Base-by-base conservation (phyloP, 1,284 basidiomycete species). In the Apiotrichum laibachii region DNA sequence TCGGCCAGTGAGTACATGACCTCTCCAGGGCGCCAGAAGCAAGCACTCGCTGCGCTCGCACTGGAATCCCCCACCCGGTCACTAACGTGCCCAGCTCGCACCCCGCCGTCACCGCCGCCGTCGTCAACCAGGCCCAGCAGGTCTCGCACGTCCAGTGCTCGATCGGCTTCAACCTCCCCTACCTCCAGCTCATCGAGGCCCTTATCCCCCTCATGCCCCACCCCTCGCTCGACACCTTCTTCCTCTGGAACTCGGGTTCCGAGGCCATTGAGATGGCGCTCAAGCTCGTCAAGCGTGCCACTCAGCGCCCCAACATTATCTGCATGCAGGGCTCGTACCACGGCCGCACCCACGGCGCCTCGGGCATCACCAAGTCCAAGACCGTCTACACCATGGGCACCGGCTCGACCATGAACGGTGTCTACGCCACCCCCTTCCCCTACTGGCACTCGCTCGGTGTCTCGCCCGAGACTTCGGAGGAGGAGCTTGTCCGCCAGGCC, bases 391-490 rank as follows among this genome's bases (percentile, higher is more conserved):
- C 86, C 49, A 84, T 87, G 60, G 53, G 55, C 58, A 55, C 59
- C 18, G 63, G 63, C 46, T 34, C 56, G 21, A 61, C 56, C 56
- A 65, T 65, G 64, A 59, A 89, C 89, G 40, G 92, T 11, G 88
- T 89, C 6, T 92, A 86, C 79, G 81, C 85, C 0, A 84, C 86
- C 10, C 85, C 92, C 0, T 99, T 85, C 83, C 95, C 94, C 0
- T 98, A 88, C 81, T 97, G 92, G 89, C 90, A 96, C 77, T 90
- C 94, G 70, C 81, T 88, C 61, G 87, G 86, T 50, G 73, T 89
- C 5, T 78, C 85, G 1, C 81, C 83, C 4, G 80, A 81, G 35
- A 88, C 90, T 1, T 80, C 86, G 15, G 80, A 85, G 61, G 82
- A 85, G 26, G 83, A 86, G 64, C 83, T 94, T 35, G 84, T 88